A percentile compares a stretch with the other conserved stretches of the same genome.
Conservation (phyloP, 2,329 filamentous ascomycete genomes). For the Microsporum canis region DNA sequence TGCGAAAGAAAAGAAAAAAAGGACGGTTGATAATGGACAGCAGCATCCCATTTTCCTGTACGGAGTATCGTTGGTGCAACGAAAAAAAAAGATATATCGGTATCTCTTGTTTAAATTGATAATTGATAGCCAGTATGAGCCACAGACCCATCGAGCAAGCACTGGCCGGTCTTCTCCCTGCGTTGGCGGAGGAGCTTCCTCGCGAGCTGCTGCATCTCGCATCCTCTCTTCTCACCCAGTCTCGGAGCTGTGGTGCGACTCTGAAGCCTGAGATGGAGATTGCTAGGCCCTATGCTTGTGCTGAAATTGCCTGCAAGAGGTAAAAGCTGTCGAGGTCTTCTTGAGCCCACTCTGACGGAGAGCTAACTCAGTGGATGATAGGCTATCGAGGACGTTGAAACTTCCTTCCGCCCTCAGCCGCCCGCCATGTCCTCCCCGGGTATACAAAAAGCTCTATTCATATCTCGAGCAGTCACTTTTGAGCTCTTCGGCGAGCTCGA, state of each 20-base stretch:
- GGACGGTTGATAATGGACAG: not conserved
- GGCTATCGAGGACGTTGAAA: slow-evolving; percentile 63
- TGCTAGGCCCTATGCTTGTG: slow-evolving; percentile 71
- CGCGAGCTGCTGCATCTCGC: slow-evolving; percentile 60
- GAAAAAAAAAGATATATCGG: not conserved
- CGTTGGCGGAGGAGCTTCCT: slow-evolving; percentile 56
- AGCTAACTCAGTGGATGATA: slow-evolving; percentile 24
- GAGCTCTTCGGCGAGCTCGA: slow-evolving; percentile 24
- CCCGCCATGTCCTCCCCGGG: slow-evolving; percentile 64
- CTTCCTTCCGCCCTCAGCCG: slow-evolving; percentile 64
- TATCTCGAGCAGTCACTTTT: slow-evolving; percentile 64
- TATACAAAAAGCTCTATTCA: slow-evolving; percentile 73
- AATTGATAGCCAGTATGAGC: slow-evolving; percentile 44
- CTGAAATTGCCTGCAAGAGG: slow-evolving; percentile 82
- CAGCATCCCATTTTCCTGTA: not conserved
- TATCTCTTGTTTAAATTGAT: not conserved
- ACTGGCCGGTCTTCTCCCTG: slow-evolving; percentile 62
- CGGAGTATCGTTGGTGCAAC: not conserved
- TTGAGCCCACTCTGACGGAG: not conserved
- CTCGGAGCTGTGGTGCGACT: slow-evolving; percentile 61
- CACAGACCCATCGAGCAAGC: slow-evolving; percentile 61
- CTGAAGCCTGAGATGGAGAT: slow-evolving; percentile 81
- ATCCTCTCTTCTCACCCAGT: slow-evolving; percentile 65
- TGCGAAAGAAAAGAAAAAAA: not conserved
- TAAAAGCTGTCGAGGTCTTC: slow-evolving; percentile 26